Conservation (phyloP, 2,329 filamentous ascomycete species). For the Helotiales sp. region DNA sequence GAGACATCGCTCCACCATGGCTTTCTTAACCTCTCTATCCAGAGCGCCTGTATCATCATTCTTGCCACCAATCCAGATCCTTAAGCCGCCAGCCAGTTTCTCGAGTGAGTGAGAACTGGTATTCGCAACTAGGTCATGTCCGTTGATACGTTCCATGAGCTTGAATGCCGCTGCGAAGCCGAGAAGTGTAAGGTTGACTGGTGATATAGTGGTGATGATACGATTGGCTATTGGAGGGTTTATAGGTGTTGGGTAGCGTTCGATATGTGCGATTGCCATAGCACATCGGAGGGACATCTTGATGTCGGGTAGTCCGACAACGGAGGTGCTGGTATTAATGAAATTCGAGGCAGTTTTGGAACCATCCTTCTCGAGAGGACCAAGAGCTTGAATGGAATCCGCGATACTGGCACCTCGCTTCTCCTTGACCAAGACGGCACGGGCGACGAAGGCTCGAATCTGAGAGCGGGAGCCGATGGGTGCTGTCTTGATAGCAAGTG, state of each 20-base stretch:
- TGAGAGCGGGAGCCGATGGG: conserved; percentile 79
- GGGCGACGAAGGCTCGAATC: conserved; percentile 62
- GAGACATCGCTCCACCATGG: conserved; percentile 61
- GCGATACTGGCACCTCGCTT: conserved; percentile 62
- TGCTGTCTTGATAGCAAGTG: conserved; percentile 72
- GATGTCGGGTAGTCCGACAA: conserved; percentile 56
- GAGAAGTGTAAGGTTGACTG: conserved; percentile 53
- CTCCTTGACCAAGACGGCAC: conserved; percentile 60
- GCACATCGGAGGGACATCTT: conserved; percentile 63
- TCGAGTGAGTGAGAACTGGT: conserved; percentile 57
- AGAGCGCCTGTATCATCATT: conserved; percentile 58
- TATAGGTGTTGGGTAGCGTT: conserved; percentile 49
- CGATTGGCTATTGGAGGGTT: conserved; percentile 52
- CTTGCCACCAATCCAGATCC: conserved; percentile 64
- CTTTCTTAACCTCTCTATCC: conserved; percentile 55
- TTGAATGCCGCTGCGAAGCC: conserved; percentile 64
- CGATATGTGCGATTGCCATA: conserved; percentile 64
- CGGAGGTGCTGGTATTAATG: conserved; percentile 52
- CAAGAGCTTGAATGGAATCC: conserved; percentile 58
- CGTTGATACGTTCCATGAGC: conserved; percentile 59
- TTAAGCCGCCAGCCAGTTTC: conserved; percentile 59
- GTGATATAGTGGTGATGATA: conserved; percentile 56
- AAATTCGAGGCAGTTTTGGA: conserved; percentile 44
- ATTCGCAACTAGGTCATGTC: conserved; percentile 53
- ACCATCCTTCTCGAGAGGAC: conserved; percentile 47